A percentile compares a stretch with the other conserved stretches of the same genome.
Conservation (phyloP, 2,329 filamentous ascomycete species). For the Pseudomassariella vexata region DNA sequence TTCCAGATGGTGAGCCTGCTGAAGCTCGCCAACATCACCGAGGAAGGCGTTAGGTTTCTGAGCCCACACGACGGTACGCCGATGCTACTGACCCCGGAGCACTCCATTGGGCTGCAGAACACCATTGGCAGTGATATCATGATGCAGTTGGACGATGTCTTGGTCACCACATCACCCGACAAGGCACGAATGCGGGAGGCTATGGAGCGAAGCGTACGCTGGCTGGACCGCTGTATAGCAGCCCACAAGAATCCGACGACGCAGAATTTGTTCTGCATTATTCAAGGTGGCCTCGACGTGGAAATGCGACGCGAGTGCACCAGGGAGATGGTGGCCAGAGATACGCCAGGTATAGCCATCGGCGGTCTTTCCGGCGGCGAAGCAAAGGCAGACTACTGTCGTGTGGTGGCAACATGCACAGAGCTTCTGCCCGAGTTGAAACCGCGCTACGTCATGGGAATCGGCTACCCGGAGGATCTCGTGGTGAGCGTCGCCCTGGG, state of each 20-base stretch:
- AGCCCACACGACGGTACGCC: slow-evolving; percentile 91
- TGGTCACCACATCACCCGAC: slow-evolving; percentile 93
- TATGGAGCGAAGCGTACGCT: slow-evolving; percentile 89
- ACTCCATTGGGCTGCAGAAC: slow-evolving; percentile 94
- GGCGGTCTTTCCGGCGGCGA: slow-evolving; percentile 93
- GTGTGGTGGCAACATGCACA: slow-evolving; percentile 83
- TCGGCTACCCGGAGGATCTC: slow-evolving; percentile 94
- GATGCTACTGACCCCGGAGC: slow-evolving; percentile 96
- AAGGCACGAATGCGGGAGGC: slow-evolving; percentile 82
- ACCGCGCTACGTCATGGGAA: slow-evolving; percentile 98
- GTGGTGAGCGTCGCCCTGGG: slow-evolving; percentile 90
- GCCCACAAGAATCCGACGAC: slow-evolving; percentile 76
- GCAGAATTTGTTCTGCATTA: slow-evolving; percentile 98
- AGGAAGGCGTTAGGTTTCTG: slow-evolving; percentile 93
- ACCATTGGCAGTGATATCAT: slow-evolving; percentile 98
- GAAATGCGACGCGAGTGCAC: slow-evolving; percentile 82
- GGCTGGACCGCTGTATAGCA: slow-evolving; percentile 91
- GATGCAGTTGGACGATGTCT: slow-evolving; percentile 98
- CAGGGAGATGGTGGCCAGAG: slow-evolving; percentile 76
- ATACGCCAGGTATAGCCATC: slow-evolving; percentile 95
- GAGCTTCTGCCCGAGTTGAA: slow-evolving; percentile 79
- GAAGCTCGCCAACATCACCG: slow-evolving; percentile 87
- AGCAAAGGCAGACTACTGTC: slow-evolving; percentile 87
- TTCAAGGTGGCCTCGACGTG: slow-evolving; percentile 89
- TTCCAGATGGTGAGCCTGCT: slow-evolving; percentile 99